phyloP scores from a whole-genome alignment of 1,139 yeast genomes.

The Lodderomyces elongisporus region DNA sequence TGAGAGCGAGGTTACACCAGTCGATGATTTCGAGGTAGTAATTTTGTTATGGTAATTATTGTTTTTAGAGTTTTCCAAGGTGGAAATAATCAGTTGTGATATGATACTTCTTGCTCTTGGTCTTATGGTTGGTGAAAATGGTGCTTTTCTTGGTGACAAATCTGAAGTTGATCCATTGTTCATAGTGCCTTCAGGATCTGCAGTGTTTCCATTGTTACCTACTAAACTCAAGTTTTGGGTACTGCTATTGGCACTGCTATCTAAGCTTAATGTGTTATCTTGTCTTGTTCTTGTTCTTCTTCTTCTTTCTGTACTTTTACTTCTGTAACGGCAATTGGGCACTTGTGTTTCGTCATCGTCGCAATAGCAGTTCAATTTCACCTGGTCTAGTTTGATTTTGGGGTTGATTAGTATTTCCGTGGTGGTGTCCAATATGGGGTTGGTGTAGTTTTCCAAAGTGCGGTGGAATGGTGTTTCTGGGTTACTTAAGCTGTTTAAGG shows the following conservation, averaged over 20 bases:
- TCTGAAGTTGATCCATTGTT: conserved; percentile 1
- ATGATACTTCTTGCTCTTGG: conserved; percentile 23
- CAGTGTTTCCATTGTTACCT: neutral
- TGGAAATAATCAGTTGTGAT: conserved; percentile 21
- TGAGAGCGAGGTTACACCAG: neutral
- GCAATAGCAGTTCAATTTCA: conserved; percentile 24
- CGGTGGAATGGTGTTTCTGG: conserved; percentile 21
- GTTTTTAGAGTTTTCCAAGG: conserved; percentile 12
- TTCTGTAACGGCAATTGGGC: too few relatives aligned
- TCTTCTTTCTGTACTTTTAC: too few relatives aligned
- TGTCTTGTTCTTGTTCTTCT: too few relatives aligned
- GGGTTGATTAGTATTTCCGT: conserved; percentile 28
- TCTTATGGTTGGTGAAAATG: conserved; percentile 7
- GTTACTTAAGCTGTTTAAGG: conserved; percentile 7
- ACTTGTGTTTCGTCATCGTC: conserved; percentile 8
- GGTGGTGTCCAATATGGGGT: conserved; percentile 30
- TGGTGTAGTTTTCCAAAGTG: conserved; percentile 25
- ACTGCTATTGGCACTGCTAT: too few relatives aligned
- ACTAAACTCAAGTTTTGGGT: too few relatives aligned
- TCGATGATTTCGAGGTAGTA: neutral
- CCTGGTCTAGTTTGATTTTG: conserved; percentile 20
- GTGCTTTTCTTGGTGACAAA: neutral
- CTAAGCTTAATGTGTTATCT: neutral
- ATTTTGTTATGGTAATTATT: conserved; percentile 1
- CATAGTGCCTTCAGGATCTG: neutral